phyloP scores from a whole-genome alignment of 768 basidiomycete genomes.

The Auricularia cornea region DNA sequence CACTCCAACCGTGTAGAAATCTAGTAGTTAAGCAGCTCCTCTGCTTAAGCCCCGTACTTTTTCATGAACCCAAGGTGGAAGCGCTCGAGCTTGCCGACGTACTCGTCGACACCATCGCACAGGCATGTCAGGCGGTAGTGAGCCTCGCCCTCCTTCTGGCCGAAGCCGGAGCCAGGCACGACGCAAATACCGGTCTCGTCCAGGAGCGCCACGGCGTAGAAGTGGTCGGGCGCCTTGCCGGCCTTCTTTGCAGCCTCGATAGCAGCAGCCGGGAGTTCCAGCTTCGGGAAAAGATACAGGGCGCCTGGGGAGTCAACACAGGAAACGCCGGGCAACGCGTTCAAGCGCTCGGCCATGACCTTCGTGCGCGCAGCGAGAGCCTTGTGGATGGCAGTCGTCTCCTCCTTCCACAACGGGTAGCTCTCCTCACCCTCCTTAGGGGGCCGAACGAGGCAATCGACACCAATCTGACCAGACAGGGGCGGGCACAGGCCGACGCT shows the following conservation, averaged over 20 bases:
- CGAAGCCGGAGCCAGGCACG: conserved; percentile 91
- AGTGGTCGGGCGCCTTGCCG: conserved; percentile 79
- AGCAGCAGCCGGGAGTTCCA: conserved; percentile 66
- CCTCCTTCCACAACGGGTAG: conserved; percentile 71
- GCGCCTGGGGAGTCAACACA: conserved; percentile 89
- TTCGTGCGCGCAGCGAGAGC: conserved; percentile 62
- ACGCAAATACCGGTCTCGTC: conserved; percentile 90
- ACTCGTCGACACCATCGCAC: conserved; percentile 91
- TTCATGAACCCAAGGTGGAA: conserved; percentile 58
- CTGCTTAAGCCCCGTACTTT: conserved; percentile 33
- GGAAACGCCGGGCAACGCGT: conserved; percentile 74
- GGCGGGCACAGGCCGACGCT: conserved; percentile 86
- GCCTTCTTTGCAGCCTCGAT: conserved; percentile 58
- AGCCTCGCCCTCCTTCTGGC: conserved; percentile 82
- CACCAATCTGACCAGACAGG: conserved; percentile 83
- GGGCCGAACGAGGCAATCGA: conserved; percentile 90
- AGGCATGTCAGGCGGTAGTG: conserved; percentile 92
- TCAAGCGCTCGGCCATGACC: conserved; percentile 72
- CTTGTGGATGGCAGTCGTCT: conserved; percentile 72
- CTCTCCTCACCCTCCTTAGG: conserved; percentile 68
- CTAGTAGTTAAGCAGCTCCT: no score
- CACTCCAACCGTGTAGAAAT: no score
- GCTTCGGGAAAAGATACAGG: conserved; percentile 85
- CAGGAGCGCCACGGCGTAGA: conserved; percentile 78
- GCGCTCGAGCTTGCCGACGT: conserved; percentile 72